phyloP scores from a whole-genome alignment of 371 early-diverging fungal species.

The Mortierella sp. region DNA sequence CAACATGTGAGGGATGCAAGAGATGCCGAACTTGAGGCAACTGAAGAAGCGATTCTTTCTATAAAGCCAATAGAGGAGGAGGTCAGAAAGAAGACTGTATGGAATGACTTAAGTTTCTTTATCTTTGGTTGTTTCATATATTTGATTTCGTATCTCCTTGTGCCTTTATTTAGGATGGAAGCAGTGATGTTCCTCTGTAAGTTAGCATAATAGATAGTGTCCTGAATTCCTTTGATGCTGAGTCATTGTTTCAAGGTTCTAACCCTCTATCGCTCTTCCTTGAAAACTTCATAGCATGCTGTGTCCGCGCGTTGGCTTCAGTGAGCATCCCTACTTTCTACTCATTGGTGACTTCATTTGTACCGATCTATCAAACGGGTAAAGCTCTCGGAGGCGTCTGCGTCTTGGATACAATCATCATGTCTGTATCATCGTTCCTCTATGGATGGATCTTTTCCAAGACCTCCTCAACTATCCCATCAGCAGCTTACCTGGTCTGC shows the following conservation, averaged over 20 bases:
- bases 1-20: neutral
- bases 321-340: slow-evolving; percentile 17
- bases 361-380: slow-evolving; percentile 35
- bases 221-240: neutral
- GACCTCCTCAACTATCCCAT: slow-evolving; percentile 30
- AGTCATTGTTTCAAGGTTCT: neutral
- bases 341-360: slow-evolving; percentile 29
- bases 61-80: neutral
- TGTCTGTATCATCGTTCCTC: slow-evolving; percentile 28
- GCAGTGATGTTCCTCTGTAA: slow-evolving; percentile 23
- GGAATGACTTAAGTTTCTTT: slow-evolving; percentile 30
- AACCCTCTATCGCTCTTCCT: neutral
- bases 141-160: slow-evolving; percentile 3
- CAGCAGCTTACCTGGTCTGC: slow-evolving; percentile 28
- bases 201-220: neutral
- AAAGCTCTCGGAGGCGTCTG: slow-evolving; percentile 40
- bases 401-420: slow-evolving; percentile 18
- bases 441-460: slow-evolving; percentile 37
- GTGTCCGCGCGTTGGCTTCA: slow-evolving; percentile 23
- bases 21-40: neutral
- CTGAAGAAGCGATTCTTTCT: slow-evolving; percentile 1
- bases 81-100: neutral
- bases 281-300: slow-evolving; percentile 12
- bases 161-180: slow-evolving; percentile 16
- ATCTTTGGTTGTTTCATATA: slow-evolving; percentile 26